Conservation (phyloP, 345 rosid species). For the Leavenworthia alabamica region DNA sequence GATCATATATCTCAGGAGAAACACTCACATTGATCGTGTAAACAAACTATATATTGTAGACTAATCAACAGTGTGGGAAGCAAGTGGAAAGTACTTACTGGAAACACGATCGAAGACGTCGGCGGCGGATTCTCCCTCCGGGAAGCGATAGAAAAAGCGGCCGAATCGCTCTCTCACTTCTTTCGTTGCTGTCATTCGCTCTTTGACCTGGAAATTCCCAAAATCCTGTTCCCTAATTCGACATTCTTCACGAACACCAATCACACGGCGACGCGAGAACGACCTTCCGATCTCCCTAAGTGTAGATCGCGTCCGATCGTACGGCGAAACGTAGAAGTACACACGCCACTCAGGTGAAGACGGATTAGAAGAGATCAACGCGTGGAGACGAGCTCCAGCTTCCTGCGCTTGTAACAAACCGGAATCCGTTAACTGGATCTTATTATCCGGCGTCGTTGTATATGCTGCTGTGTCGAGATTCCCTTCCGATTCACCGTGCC, state of each 20-base stretch:
- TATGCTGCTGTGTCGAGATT: conserved; percentile 76
- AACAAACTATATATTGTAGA: too few species aligned
- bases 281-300: conserved; percentile 87
- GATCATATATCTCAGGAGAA: too few species aligned
- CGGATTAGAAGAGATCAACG: conserved; percentile 36
- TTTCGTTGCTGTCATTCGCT: conserved; percentile 68
- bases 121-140: conserved; percentile 99
- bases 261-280: conserved; percentile 58
- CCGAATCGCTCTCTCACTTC: conserved; percentile 71
- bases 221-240: conserved; percentile 91
- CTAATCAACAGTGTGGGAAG: background rate
- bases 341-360: conserved; percentile 49
- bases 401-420: conserved; percentile 55
- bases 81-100: conserved; percentile 42
- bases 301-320: conserved; percentile 82
- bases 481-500: conserved; percentile 94
- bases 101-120: conserved; percentile 97
- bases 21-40: background rate
- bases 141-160: conserved; percentile 80
- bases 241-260: conserved; percentile 95
- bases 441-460: conserved; percentile 78
- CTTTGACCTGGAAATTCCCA: conserved; percentile 87
- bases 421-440: conserved; percentile 57
- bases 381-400: conserved; percentile 51
- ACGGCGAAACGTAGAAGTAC: conserved; percentile 92